Evolutionary conservation across 306 rosid species (phyloP).

Genomic region (Trichosanthes truncata): DNA sequence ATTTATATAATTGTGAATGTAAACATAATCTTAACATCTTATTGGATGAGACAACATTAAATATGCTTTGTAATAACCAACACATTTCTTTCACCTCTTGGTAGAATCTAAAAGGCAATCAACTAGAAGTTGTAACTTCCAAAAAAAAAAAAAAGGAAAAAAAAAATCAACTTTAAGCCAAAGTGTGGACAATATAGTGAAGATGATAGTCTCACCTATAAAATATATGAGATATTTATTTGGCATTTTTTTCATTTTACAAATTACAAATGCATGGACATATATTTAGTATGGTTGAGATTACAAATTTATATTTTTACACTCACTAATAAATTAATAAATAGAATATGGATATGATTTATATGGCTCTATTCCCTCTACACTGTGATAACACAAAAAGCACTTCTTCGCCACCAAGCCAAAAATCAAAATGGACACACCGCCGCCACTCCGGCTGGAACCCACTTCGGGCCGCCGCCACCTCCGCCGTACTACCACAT

Average conservation of each 20-base stretch:
- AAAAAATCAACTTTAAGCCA: no score
- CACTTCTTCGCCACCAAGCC: neutral
- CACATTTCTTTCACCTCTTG: neutral
- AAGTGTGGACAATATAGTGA: no score
- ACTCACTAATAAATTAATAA: neutral
- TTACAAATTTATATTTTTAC: neutral
- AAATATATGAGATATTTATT: no score
- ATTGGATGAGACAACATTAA: no score
- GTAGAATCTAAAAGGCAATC: neutral
- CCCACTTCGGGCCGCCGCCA: slow-evolving; percentile 6
- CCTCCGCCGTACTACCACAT: slow-evolving; percentile 33
- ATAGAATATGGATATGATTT: slow-evolving; percentile 2
- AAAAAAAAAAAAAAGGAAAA: no score
- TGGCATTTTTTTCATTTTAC: neutral
- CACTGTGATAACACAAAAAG: neutral
- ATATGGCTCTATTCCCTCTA: slow-evolving; percentile 6
- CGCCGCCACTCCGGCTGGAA: slow-evolving; percentile 40
- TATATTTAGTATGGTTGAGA: neutral
- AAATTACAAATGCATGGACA: neutral
- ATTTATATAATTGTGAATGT: no score
- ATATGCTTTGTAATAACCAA: neutral
- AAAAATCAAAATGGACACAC: slow-evolving; percentile 26
- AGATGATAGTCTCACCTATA: no score
- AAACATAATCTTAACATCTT: no score
- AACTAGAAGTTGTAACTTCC: no score